phyloP scores from a whole-genome alignment of 139 green algal species.

The Coelastrella sp. region DNA sequence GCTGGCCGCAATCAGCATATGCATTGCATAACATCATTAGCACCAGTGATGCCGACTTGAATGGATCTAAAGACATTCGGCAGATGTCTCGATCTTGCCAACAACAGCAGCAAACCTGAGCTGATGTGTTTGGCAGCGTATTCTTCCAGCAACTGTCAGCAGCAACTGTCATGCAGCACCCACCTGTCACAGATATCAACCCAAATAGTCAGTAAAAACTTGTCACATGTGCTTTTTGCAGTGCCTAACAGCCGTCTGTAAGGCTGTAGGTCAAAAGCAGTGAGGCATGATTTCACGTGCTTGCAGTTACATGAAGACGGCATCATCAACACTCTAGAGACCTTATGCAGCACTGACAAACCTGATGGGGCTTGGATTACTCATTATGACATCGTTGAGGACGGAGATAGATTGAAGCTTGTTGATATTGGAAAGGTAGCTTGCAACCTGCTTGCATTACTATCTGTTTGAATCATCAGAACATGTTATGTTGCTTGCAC shows the following conservation, averaged over 20 bases:
- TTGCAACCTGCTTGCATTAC: too few relatives aligned
- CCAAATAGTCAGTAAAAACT: too few relatives aligned
- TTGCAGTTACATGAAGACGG: conserved; percentile 62
- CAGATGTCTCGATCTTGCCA: background rate
- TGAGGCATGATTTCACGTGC: background rate
- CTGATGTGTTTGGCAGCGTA: background rate
- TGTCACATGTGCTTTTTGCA: too few relatives aligned
- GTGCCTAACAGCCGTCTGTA: too few relatives aligned
- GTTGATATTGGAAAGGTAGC: conserved; percentile 71
- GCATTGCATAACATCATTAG: too few relatives aligned
- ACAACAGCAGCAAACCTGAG: background rate
- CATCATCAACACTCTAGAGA: conserved; percentile 82
- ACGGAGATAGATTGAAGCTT: conserved; percentile 67
- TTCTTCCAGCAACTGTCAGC: background rate
- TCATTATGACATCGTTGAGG: conserved; percentile 79
- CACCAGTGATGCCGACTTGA: too few relatives aligned
- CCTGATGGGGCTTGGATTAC: conserved; percentile 85
- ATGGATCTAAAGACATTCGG: too few relatives aligned
- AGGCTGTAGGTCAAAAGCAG: too few relatives aligned
- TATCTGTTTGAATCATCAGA: too few relatives aligned
- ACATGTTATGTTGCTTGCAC: too few relatives aligned
- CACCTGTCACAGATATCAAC: too few relatives aligned
- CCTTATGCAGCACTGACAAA: conserved; percentile 70
- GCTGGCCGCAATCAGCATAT: too few relatives aligned
- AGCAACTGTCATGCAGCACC: background rate